Percentiles rank a stretch among this genome's conserved stretches.
These are phyloP conservation scores for Panicum virgatum DNA, from an alignment of 202 grass and related monocot genomes.

Conservation along the genomic window DNA sequence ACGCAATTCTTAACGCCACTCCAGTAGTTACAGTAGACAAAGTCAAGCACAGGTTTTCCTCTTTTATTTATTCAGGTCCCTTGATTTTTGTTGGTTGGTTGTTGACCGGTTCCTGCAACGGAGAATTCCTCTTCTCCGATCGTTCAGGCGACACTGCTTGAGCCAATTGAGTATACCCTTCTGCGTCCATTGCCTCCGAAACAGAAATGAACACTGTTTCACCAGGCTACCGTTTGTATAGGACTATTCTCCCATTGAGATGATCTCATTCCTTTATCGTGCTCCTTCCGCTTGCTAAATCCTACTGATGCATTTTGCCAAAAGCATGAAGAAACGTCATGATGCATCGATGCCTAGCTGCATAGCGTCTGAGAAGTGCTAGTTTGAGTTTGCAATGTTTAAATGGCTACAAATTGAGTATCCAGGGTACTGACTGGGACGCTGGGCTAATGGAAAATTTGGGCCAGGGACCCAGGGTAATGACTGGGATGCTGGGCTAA, in stretches of 20 bases:
- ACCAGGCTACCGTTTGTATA: background rate
- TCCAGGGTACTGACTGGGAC: too few species aligned
- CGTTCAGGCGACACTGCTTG: background rate
- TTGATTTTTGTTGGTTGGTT: slow-evolving; percentile 16
- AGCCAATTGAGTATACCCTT: background rate
- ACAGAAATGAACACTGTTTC: background rate
- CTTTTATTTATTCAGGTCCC: background rate
- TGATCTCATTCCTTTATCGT: background rate
- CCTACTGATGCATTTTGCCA: background rate
- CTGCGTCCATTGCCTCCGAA: background rate
- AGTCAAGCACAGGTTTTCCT: background rate
- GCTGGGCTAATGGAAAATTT: too few species aligned
- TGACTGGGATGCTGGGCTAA: too few species aligned
- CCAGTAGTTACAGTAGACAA: slow-evolving; percentile 1
- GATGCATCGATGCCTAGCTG: background rate
- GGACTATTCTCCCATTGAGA: background rate
- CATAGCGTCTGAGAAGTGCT: background rate
- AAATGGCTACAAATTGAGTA: background rate
- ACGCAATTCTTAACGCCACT: slow-evolving; percentile 14
- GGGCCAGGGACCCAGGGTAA: too few species aligned
- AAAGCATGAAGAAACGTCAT: background rate
- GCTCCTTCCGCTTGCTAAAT: background rate
- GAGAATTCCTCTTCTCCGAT: slow-evolving; percentile 14
- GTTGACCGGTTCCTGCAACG: slow-evolving; percentile 2
- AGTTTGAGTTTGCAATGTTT: background rate